These are phyloP conservation scores for Globisporangium rhizosaccharum DNA, from an alignment of 352 stramenopile genomes.

Conservation along the genomic window DNA sequence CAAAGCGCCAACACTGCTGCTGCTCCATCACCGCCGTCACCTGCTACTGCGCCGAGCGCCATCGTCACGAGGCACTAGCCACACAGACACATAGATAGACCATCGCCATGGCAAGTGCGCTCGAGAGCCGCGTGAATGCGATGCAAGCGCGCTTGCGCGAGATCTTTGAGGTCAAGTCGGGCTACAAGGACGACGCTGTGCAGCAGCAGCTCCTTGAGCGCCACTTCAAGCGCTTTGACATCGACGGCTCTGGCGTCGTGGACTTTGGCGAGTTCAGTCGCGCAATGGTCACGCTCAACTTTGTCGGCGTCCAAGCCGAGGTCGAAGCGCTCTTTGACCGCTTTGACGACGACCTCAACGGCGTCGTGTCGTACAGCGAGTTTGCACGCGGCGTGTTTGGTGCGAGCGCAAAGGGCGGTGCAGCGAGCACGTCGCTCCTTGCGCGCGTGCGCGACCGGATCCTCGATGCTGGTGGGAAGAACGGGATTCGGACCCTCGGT, in stretches of 20 bases:
- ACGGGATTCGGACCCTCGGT: conserved; percentile 62
- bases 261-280: conserved; percentile 88
- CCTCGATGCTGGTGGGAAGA: conserved; percentile 56
- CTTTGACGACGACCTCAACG: conserved; percentile 81
- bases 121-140: conserved; percentile 37
- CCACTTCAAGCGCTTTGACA: conserved; percentile 79
- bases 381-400: conserved; percentile 57
- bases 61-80: background rate
- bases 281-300: conserved; percentile 84
- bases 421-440: conserved; percentile 27
- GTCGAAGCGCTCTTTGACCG: conserved; percentile 85
- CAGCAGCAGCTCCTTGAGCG: conserved; percentile 52
- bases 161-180: conserved; percentile 69
- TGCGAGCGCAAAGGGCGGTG: background rate
- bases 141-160: conserved; percentile 50
- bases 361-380: conserved; percentile 70
- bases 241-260: conserved; percentile 57
- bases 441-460: conserved; percentile 44
- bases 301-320: conserved; percentile 84
- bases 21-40: no score
- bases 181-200: conserved; percentile 49
- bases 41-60: no score
- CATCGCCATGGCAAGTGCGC: background rate
- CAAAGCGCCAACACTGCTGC: no score
- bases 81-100: no score